phyloP scores from a whole-genome alignment of 1,139 yeast species.

The Debaryomycetaceae sp. region DNA sequence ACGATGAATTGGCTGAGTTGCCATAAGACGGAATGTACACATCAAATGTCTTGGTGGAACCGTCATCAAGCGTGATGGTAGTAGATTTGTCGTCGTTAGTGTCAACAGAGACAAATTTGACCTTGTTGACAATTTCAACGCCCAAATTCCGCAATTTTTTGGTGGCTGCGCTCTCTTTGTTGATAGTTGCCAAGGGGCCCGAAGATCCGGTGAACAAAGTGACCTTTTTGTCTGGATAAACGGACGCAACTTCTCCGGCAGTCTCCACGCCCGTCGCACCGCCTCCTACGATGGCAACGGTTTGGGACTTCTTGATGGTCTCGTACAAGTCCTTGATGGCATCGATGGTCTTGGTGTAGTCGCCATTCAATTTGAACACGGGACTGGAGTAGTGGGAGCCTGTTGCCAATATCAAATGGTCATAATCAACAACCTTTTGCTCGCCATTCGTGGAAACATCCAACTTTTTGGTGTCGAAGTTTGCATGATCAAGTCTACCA shows the following conservation, averaged over 20 bases:
- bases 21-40: slow-evolving; percentile 22
- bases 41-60: slow-evolving; percentile 19
- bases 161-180: slow-evolving; percentile 15
- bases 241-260: slow-evolving; percentile 30
- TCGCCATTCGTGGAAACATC: slow-evolving; percentile 9
- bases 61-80: slow-evolving; percentile 14
- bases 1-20: slow-evolving; percentile 23
- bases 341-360: slow-evolving; percentile 13
- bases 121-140: slow-evolving; percentile 24
- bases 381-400: slow-evolving; percentile 22
- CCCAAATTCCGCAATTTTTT: slow-evolving; percentile 19
- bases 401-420: slow-evolving; percentile 29
- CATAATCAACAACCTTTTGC: slow-evolving; percentile 17
- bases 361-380: slow-evolving; percentile 24
- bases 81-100: neutral
- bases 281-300: slow-evolving; percentile 35
- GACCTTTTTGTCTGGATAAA: slow-evolving; percentile 17
- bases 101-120: slow-evolving; percentile 10
- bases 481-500: slow-evolving; percentile 21
- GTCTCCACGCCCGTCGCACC: slow-evolving; percentile 40
- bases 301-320: slow-evolving; percentile 17
- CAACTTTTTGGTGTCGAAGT: slow-evolving; percentile 17
- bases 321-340: slow-evolving; percentile 14
- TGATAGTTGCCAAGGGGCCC: slow-evolving; percentile 19
- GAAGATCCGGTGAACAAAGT: slow-evolving; percentile 24